These are phyloP conservation scores for Aspergillus wentii DNA, from an alignment of 495 filamentous ascomycete genomes.

Conservation along the genomic window DNA sequence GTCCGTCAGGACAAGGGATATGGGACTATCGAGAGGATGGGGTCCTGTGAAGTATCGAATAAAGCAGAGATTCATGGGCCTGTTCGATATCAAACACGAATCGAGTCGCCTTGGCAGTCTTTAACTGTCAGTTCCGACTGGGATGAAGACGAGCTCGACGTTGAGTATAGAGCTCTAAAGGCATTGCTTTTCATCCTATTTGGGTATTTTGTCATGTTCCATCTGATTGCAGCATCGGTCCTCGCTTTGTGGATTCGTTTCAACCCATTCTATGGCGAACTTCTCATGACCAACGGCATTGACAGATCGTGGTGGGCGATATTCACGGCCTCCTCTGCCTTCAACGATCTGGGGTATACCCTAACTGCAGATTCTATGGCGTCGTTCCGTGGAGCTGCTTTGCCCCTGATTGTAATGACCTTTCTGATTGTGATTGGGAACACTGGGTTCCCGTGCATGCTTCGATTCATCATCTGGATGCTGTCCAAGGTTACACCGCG, in stretches of 20 bases:
- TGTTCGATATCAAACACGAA: no score
- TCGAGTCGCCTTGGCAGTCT: no score
- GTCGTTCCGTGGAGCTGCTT: slow-evolving; percentile 65
- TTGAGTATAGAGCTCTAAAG: slow-evolving; percentile 82
- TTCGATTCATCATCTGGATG: slow-evolving; percentile 79
- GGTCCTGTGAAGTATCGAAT: no score
- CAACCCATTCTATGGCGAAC: slow-evolving; percentile 39
- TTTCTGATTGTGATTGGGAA: slow-evolving; percentile 84
- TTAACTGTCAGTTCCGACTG: slow-evolving; percentile 17
- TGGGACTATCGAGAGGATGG: slow-evolving; percentile 10
- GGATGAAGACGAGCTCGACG: slow-evolving; percentile 71
- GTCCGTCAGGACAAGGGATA: slow-evolving; percentile 5
- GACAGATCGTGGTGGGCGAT: slow-evolving; percentile 75
- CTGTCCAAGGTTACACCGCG: slow-evolving; percentile 45
- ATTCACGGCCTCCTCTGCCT: slow-evolving; percentile 72
- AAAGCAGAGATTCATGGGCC: no score
- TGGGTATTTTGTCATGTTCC: slow-evolving; percentile 64
- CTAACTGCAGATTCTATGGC: slow-evolving; percentile 83
- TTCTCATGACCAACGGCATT: slow-evolving; percentile 50
- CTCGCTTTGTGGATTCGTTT: slow-evolving; percentile 68
- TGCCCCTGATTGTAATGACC: slow-evolving; percentile 63
- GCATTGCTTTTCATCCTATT: slow-evolving; percentile 65
- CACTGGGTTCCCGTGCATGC: slow-evolving; percentile 83
- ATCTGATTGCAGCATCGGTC: slow-evolving; percentile 58
- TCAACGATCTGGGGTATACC: slow-evolving; percentile 78